Evolutionary conservation across 345 rosid genomes (phyloP), one percentile per base, ranked within the genome.

Genomic region (Gossypium ekmanianum): DNA sequence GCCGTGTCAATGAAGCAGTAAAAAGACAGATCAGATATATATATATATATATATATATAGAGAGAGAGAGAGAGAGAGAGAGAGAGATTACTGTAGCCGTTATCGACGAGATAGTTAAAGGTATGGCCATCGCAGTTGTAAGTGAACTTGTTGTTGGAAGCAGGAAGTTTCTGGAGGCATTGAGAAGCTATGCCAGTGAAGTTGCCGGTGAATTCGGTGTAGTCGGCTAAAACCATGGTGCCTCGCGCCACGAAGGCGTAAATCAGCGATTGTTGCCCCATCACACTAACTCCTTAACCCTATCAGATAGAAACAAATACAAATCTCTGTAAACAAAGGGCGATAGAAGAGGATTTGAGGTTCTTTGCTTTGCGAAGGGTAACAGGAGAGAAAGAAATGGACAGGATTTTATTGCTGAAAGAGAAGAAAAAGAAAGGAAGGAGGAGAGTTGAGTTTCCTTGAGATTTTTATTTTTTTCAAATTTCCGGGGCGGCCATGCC

Each of bases 41-140:
- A 43, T 2, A 13, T 43, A 58, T 22, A 29, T 29, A 29, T 29
- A 29, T 4, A 29, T 3, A 29, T 0, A n/a, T n/a, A n/a, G n/a
- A 27, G 29, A 34, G 11, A 43, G 4, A 0, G 2, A 29, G 41
- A 26, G 41, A 27, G 50, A 34, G 34, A 43, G 10, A 0, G 3
- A 44, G 39, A 22, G 27, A 24, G 65, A 43, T 72, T 67, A 84
- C 88, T 76, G 76, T 78, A 86, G 84, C 89, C 92, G 73, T 78
- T 73, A 68, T 88, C 88, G 13, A 85, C 87, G 81, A 84, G 92
- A 79, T 81, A 88, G 77, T 88, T 88, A 77, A 88, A 86, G 78
- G 92, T 88, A 76, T 88, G 92, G 14, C 86, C 89, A 61, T 86
- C 89, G 86, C 92, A 88, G 82, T 80, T 84, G 86, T 88, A 88